These are phyloP conservation scores for Lavandula angustifolia DNA, from an alignment of 257 asterid genomes.

Conservation along the genomic window DNA sequence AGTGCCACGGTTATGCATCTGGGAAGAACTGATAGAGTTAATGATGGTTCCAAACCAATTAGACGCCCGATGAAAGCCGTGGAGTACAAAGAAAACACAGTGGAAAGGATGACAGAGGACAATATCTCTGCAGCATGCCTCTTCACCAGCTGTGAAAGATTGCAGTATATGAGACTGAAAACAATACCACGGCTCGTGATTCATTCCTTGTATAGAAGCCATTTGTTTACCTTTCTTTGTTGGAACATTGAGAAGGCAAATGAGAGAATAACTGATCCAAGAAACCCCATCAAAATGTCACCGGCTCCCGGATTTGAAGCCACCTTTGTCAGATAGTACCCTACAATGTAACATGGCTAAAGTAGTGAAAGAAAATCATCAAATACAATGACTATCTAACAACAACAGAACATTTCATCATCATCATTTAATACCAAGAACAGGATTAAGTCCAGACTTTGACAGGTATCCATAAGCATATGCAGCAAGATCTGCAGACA, in stretches of 20 bases:
- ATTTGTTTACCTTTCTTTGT: conserved; percentile 75
- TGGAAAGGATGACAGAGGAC: conserved; percentile 73
- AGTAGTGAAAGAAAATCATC: no score
- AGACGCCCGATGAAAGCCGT: conserved; percentile 88
- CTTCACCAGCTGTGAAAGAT: conserved; percentile 72
- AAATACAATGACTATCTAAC: no score
- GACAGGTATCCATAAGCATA: conserved; percentile 74
- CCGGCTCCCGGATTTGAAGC: conserved; percentile 97
- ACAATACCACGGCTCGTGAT: background rate
- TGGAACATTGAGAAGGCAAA: conserved; percentile 99
- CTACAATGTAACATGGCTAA: conserved; percentile 41
- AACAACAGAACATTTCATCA: background rate
- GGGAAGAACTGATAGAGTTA: conserved; percentile 83
- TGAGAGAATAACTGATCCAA: conserved; percentile 93
- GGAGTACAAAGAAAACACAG: conserved; percentile 84
- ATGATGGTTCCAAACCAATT: conserved; percentile 66
- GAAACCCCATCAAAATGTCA: conserved; percentile 88
- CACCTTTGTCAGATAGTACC: conserved; percentile 79
- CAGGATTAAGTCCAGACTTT: conserved; percentile 65
- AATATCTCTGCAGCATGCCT: conserved; percentile 98
- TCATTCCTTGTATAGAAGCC: background rate
- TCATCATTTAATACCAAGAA: conserved; percentile 63
- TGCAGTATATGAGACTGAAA: background rate
- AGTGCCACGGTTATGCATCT: conserved; percentile 99
- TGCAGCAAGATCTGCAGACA: conserved; percentile 89